Evolutionary conservation across 257 asterid species (phyloP), one percentile per base, ranked within the genome.

Genomic region (Penstemon barbatus): DNA sequence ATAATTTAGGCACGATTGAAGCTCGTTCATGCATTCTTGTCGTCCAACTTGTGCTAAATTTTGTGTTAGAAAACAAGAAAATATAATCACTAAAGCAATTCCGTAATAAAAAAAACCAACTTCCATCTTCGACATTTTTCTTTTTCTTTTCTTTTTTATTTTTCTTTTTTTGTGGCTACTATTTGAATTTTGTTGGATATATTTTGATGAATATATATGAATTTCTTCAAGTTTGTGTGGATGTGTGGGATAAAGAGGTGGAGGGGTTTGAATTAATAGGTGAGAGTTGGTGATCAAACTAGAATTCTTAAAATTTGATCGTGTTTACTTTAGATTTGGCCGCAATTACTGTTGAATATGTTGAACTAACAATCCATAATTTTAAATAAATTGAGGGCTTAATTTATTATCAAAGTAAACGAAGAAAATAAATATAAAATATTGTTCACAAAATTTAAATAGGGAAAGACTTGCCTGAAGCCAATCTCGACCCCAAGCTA

Each of bases 1-100:
- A 72, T 84, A 91, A 51, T 78, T 70, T 52, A 86, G 37, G 69
- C 98, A 91, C 0, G 96, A 96, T 11, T 76, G 82, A 46, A 91
- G 93, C 36, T 49, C 75, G 65, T 80, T 81, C 66, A 82, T 65
- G 78, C 96, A 91, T 3, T 81, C 66, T 60, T 78, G 85, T 43
- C 60, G 71, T n/a, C 73, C 80, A 40, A 71, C 83, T 77, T 83
- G 85, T 56, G 80, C 80, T 46, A 40, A 62, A 70, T 33, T 70
- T 69, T 49, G 85, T 66, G 72, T 13, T 3, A 65, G 1, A 25
- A 67, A 55, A 65, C 77, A 73, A 65, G 63, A 72, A 39, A 77
- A 57, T 54, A 75, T 10, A 43, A 79, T 59, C 61, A 70, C 41
- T 39, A 61, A 51, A 4, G 65, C 15, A 5, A 68, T 50, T 10